Evolutionary conservation across 306 rosid genomes (phyloP).

Genomic region (Cicer yamashitae): DNA sequence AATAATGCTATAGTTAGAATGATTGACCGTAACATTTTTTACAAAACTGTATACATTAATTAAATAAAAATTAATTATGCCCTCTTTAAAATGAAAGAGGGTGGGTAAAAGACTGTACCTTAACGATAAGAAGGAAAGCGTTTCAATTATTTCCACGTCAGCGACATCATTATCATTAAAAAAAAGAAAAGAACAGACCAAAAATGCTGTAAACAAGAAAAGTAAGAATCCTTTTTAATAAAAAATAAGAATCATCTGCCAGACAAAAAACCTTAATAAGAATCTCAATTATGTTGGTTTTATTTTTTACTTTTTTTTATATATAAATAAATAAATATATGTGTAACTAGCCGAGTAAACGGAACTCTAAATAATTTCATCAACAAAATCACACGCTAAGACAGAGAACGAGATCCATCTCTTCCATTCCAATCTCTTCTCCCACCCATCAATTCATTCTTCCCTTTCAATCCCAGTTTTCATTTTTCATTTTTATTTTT

Average conservation of each 20-base stretch:
- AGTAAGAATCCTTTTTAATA: too few species aligned
- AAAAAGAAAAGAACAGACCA: too few species aligned
- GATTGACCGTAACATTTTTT: too few species aligned
- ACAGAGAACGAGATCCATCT: neutral
- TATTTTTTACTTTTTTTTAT: neutral
- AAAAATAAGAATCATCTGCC: neutral
- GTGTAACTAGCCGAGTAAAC: neutral
- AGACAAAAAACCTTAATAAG: neutral
- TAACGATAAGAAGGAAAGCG: constrained; percentile 2
- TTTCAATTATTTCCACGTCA: neutral
- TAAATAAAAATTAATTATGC: too few species aligned
- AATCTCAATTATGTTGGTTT: neutral
- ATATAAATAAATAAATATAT: neutral
- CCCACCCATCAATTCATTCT: neutral
- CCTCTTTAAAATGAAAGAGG: neutral
- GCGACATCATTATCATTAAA: neutral
- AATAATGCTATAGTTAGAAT: too few species aligned
- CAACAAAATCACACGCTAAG: neutral
- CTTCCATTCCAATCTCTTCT: neutral
- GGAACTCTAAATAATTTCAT: neutral
- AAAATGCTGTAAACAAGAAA: too few species aligned
- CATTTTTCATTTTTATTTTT: neutral
- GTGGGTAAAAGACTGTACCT: neutral
- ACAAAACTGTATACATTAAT: too few species aligned
- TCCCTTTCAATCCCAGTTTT: neutral